phyloP scores from a whole-genome alignment of 2,329 filamentous ascomycete species.

The Tolypocladium inflatum region DNA sequence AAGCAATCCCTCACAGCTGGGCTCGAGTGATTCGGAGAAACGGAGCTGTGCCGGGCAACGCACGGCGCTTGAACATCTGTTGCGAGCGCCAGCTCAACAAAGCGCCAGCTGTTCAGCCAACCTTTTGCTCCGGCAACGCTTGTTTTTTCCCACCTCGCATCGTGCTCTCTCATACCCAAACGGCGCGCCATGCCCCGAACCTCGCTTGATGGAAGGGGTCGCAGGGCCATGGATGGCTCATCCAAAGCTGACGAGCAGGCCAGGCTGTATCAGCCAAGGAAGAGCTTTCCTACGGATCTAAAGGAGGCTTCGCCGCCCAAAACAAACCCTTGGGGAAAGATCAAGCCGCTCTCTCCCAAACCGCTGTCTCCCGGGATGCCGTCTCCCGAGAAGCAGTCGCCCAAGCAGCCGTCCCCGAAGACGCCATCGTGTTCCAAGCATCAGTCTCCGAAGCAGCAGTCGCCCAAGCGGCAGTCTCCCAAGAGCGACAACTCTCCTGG shows the following conservation, averaged over 20 bases:
- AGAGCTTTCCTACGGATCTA: slow-evolving; percentile 6
- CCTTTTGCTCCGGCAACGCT: neutral
- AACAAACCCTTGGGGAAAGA: slow-evolving; percentile 19
- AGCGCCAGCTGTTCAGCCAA: neutral
- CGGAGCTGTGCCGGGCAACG: neutral
- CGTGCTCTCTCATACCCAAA: neutral
- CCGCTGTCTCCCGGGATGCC: neutral
- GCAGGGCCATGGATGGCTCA: slow-evolving; percentile 1
- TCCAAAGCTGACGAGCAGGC: slow-evolving; percentile 5
- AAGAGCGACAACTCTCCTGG: slow-evolving; percentile 1
- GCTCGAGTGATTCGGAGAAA: neutral
- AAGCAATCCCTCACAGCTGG: neutral
- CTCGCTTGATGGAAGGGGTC: slow-evolving; percentile 16
- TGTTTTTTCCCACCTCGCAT: neutral
- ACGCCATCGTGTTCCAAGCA: neutral
- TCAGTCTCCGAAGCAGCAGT: no score
- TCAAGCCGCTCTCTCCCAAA: neutral
- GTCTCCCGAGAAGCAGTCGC: neutral
- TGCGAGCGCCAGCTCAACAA: neutral
- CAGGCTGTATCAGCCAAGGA: neutral
- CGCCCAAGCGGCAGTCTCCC: neutral
- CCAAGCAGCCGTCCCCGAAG: no score
- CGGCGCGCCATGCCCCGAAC: slow-evolving; percentile 11
- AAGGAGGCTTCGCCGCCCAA: slow-evolving; percentile 23
- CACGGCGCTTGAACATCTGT: neutral